A percentile compares a stretch with the other conserved stretches of the same genome.
Evolutionary conservation across 257 asterid species (phyloP).

Genomic region (Gardenia jasminoides): DNA sequence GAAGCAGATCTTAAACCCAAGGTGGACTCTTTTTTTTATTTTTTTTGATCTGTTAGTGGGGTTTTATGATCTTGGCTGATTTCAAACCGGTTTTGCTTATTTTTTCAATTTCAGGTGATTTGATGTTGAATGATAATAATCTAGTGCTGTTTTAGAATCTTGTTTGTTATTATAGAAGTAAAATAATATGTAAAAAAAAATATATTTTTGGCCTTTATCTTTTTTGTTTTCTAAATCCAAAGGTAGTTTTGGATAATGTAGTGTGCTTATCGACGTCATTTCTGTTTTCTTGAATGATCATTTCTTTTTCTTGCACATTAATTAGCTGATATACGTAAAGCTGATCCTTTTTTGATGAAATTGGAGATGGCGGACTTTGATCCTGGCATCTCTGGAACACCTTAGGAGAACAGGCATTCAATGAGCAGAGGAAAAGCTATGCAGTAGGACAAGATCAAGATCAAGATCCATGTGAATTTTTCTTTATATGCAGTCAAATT

Average conservation of each 20-base stretch:
- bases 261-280: not conserved
- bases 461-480: not conserved
- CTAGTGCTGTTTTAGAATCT: not conserved
- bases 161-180: not conserved
- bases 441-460: not conserved
- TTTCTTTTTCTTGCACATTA: not conserved
- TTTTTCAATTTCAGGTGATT: slow-evolving; percentile 5
- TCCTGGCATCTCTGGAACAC: too few species aligned
- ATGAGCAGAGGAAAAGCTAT: not conserved
- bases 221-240: not conserved
- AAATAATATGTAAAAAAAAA: not conserved
- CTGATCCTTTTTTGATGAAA: too few species aligned
- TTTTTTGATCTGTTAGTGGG: not conserved
- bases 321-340: not conserved
- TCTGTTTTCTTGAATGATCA: not conserved
- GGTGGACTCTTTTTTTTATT: slow-evolving; percentile 21
- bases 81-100: slow-evolving; percentile 2
- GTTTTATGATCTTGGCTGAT: slow-evolving; percentile 5
- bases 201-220: too few species aligned
- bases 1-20: slow-evolving; percentile 49
- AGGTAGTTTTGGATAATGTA: not conserved
- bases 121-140: not conserved
- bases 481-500: not conserved
- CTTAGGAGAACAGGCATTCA: not conserved
- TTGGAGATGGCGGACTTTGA: too few species aligned